Base-by-base conservation (phyloP, 1,284 basidiomycete genomes). In the Erythrobasidium hasegawianum region DNA sequence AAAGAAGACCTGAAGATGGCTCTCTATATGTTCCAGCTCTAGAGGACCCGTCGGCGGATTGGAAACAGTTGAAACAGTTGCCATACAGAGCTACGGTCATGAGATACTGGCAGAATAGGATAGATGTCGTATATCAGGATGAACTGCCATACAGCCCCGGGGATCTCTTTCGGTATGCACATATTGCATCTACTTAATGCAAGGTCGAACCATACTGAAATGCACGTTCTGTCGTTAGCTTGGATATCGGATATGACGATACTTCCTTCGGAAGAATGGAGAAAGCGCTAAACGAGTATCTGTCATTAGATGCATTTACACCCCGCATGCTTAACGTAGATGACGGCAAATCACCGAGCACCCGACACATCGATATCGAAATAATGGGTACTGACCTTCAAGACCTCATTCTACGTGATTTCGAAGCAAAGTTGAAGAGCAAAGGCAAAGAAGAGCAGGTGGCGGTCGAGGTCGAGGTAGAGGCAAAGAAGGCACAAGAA, bases 181-280 rank as follows among this genome's bases (percentile, higher is more conserved):
- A n/a, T n/a, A n/a, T n/a, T n/a, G n/a, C n/a, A n/a, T n/a, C n/a
- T n/a, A n/a, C n/a, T n/a, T n/a, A n/a, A n/a, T n/a, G n/a, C n/a
- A n/a, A n/a, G n/a, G n/a, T n/a, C n/a, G n/a, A n/a, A n/a, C n/a
- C n/a, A n/a, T 39, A n/a, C 22, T 14, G 29, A 55, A 16, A 13
- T 38, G 33, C 33, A 33, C 8, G 50, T 8, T 16, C 14, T 16
- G 2, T 39, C 22, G 10, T 10, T 26, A 57, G 62, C 2, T 22
- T 65, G 29, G 62, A 65, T 24, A 47, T 65, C 10, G 64, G 64
- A 16, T 67, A 67, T 40, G 64, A 67, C 41, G 85, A 86, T 71
- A 81, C 88, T 59, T 81, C 85, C 10, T 86, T 84, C 69, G 80
- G 85, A 47, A 83, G 87, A 50, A 90, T 90, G 83, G 81, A 83